Evolutionary conservation across 2,329 filamentous ascomycete genomes (phyloP), one percentile per base, ranked within the genome.

Genomic region (Metarhizium brunneum): DNA sequence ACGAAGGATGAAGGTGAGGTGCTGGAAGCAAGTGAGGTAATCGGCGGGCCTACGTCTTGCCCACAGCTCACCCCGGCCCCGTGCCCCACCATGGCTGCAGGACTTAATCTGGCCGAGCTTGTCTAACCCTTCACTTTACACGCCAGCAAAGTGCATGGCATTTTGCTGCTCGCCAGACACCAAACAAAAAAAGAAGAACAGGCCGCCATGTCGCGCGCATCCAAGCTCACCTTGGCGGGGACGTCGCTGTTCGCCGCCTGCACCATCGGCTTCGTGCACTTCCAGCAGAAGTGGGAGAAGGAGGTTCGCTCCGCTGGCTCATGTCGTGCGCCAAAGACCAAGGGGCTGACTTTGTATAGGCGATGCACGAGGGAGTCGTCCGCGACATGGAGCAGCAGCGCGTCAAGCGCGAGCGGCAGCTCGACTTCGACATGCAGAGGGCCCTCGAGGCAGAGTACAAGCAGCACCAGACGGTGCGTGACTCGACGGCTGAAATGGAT

Each of bases 311-410:
- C 16, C 14, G n/a, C 35, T 36, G 32, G 42, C 29, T 7, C 6
- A 13, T 2, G 18, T 6, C n/a, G 18, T 14, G 43, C 16, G 8
- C 6, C 7, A 35, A 11, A 7, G 32, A 11, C 32, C 32, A 11
- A 35, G 32, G 10, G 13, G 45, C 30, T 16, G 38, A 38, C 42
- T 11, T 7, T 40, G 38, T 40, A 30, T 7, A 92, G 94, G 88
- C 90, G 56, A 99, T 99, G 94, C 94, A 99, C 67, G 83, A 87
- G 62, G 94, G 94, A 48, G 94, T 99, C 47, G 77, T 97, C 61
- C 88, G 92, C 60, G 94, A 99, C 67, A 88, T 96, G 79, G 92
- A 97, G 68, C 90, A 95, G 67, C 92, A 96, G 69, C 85, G 88
- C 49, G 70, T 96, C 61, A 96, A 96, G 74, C 82, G 83, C 62